These are phyloP conservation scores for Lodderomyces beijingensis DNA, from an alignment of 1,139 yeast genomes.

Conservation along the genomic window DNA sequence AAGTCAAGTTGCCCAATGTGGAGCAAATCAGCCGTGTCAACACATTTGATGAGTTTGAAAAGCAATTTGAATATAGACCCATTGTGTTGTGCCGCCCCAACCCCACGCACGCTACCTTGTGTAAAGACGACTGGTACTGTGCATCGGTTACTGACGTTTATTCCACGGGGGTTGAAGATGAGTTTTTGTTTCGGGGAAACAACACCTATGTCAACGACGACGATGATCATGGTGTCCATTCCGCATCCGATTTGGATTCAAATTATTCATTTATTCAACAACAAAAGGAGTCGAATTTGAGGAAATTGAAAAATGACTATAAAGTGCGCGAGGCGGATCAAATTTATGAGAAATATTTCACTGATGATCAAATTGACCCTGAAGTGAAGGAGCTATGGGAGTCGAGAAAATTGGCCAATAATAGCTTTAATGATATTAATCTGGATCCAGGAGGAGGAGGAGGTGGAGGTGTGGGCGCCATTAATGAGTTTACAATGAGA, in stretches of 20 bases:
- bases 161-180: conserved; percentile 1
- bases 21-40: conserved; percentile 1
- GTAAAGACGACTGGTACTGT: background rate
- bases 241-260: background rate
- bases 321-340: conserved; percentile 48
- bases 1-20: conserved; percentile 1
- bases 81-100: conserved; percentile 14
- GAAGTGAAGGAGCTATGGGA: conserved; percentile 51
- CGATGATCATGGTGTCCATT: conserved; percentile 1
- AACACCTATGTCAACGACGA: background rate
- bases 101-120: background rate
- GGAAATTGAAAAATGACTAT: conserved; percentile 33
- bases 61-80: conserved; percentile 34
- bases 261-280: conserved; percentile 19
- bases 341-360: conserved; percentile 38
- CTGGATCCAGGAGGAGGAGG: background rate
- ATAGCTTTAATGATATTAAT: background rate
- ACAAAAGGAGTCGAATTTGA: conserved; percentile 19
- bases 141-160: no score
- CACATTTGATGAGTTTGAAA: conserved; percentile 22
- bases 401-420: conserved; percentile 23
- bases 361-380: conserved; percentile 43
- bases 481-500: background rate
- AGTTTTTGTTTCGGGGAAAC: conserved; percentile 3
- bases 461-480: background rate